Evolutionary conservation across 768 basidiomycete genomes (phyloP).

Genomic region (Pisolithus orientalis): DNA sequence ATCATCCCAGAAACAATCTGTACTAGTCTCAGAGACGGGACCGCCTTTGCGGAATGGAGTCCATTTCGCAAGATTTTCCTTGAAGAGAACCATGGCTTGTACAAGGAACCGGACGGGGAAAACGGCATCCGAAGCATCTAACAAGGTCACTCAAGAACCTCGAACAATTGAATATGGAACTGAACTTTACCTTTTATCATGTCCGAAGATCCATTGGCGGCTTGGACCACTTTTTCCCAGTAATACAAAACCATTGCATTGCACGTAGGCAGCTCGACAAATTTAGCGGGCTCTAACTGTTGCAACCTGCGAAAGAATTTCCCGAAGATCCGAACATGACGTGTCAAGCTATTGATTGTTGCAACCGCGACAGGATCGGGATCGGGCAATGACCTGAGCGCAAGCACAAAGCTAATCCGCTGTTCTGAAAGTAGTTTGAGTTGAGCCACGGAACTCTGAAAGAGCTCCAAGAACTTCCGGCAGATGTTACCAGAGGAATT

Average conservation of each 20-base stretch:
- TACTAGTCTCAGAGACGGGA: slow-evolving; percentile 53
- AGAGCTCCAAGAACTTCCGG: slow-evolving; percentile 53
- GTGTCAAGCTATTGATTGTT: slow-evolving; percentile 54
- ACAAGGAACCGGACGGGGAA: slow-evolving; percentile 80
- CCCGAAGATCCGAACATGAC: slow-evolving; percentile 66
- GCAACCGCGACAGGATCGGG: slow-evolving; percentile 33
- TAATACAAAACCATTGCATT: slow-evolving; percentile 70
- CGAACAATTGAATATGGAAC: not conserved
- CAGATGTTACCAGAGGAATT: slow-evolving; percentile 1
- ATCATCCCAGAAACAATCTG: slow-evolving; percentile 10
- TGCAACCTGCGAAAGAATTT: slow-evolving; percentile 78
- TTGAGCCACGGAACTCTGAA: slow-evolving; percentile 52
- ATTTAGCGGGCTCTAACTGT: slow-evolving; percentile 50
- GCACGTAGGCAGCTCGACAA: slow-evolving; percentile 57
- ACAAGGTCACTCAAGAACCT: not conserved
- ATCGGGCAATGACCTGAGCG: slow-evolving; percentile 32
- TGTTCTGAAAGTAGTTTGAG: slow-evolving; percentile 49
- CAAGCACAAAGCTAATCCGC: slow-evolving; percentile 48
- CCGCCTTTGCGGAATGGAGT: slow-evolving; percentile 58
- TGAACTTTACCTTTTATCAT: slow-evolving; percentile 48
- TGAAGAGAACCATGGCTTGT: slow-evolving; percentile 82
- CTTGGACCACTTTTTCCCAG: slow-evolving; percentile 73
- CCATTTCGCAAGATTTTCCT: slow-evolving; percentile 77
- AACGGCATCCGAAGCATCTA: slow-evolving; percentile 57
- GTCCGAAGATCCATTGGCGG: slow-evolving; percentile 48